Evolutionary conservation across 495 filamentous ascomycete genomes (phyloP).

Genomic region (Sabuloglossum arenarium): DNA sequence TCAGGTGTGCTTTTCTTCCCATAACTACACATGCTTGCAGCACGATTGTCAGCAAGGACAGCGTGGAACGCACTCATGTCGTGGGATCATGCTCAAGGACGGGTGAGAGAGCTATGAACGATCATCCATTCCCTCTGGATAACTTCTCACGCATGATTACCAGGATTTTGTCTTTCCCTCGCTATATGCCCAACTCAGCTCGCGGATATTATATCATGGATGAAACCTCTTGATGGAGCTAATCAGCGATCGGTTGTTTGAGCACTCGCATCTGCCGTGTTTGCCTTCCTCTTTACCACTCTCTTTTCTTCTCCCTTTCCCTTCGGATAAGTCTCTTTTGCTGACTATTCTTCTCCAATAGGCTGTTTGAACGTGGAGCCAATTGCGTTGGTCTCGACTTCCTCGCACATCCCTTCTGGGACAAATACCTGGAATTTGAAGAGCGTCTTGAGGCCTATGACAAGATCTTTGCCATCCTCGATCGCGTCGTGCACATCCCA

Average conservation of each 20-base stretch:
- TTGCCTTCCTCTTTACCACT: conserved; percentile 15
- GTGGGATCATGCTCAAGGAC: conserved; percentile 1
- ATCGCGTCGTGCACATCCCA: conserved; percentile 75
- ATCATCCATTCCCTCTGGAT: not conserved
- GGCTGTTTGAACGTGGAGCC: conserved; percentile 85
- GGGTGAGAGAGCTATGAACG: conserved; percentile 1
- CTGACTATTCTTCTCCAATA: conserved; percentile 24
- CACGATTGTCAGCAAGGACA: conserved; percentile 6
- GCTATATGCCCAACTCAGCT: not conserved
- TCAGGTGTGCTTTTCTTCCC: conserved; percentile 46
- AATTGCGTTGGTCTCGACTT: conserved; percentile 80
- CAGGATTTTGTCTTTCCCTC: conserved; percentile 2
- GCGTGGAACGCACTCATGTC: conserved; percentile 9
- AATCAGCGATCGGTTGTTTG: not conserved
- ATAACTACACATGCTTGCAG: conserved; percentile 23
- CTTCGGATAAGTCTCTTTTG: conserved; percentile 7
- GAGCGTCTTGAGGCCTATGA: conserved; percentile 72
- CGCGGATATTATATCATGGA: conserved; percentile 3
- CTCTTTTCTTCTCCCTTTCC: conserved; percentile 13
- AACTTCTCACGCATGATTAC: not conserved
- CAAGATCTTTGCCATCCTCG: conserved; percentile 68
- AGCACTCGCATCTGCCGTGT: conserved; percentile 12
- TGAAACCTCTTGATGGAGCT: conserved; percentile 5
- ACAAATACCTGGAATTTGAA: conserved; percentile 94
- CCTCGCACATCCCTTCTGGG: conserved; percentile 90